A percentile compares a stretch with the other conserved stretches of the same genome.
Conservation (phyloP, 768 basidiomycete species). For the Chiua virens region DNA sequence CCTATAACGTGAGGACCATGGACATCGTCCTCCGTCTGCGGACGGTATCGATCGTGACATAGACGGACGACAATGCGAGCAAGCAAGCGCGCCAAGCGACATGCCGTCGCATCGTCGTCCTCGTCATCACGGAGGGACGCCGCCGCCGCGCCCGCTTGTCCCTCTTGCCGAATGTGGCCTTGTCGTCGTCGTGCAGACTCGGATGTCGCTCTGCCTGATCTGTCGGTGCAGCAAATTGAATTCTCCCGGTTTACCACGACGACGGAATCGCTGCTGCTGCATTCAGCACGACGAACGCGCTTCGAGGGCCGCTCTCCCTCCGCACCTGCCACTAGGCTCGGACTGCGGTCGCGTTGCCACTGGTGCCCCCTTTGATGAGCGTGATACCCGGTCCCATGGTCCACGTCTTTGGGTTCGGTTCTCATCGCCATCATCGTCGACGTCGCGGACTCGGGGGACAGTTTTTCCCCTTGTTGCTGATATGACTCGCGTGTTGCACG, state of each 20-base stretch:
- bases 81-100: constrained; percentile 18
- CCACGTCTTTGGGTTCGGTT: not conserved
- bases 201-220: constrained; percentile 15
- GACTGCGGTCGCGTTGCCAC: constrained; percentile 13
- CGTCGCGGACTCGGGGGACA: not conserved
- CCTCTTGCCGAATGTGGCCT: not conserved
- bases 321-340: constrained; percentile 7
- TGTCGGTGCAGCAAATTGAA: not conserved
- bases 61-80: constrained; percentile 24
- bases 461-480: constrained; percentile 6
- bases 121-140: not conserved
- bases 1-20: constrained; percentile 2
- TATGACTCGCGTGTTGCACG: constrained; percentile 5
- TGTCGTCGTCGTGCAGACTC: constrained; percentile 1
- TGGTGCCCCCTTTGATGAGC: not conserved
- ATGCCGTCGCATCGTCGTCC: constrained; percentile 4
- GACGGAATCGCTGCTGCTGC: constrained; percentile 10
- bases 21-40: constrained; percentile 1
- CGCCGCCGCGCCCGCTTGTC: not conserved
- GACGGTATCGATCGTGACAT: constrained; percentile 21
- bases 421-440: not conserved
- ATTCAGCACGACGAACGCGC: constrained; percentile 17
- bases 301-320: constrained; percentile 29
- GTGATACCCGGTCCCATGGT: constrained; percentile 2
- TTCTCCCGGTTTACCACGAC: constrained; percentile 7